Base-by-base conservation (phyloP, 139 green algal genomes). In the Closterium sp. region DNA sequence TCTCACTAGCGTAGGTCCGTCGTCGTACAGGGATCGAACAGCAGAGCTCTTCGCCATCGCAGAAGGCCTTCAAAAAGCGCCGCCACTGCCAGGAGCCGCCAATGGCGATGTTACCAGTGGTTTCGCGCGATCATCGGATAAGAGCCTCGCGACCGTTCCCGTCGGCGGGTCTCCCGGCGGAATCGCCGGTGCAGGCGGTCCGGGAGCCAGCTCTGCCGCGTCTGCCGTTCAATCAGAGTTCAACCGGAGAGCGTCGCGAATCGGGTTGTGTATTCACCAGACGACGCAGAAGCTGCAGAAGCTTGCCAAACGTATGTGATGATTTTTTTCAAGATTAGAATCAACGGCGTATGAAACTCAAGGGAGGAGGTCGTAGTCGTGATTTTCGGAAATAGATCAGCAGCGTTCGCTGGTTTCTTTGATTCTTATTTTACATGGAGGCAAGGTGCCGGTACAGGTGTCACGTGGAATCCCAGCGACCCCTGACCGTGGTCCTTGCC, bases 221-320 rank as follows among this genome's bases (percentile, higher is more conserved):
- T 70, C 24, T 27, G 91, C 89, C 0, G 29, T 87, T 31, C 92
- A 94, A 38, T 94, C 92, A 70, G 97, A 99, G 92, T 99, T 99
- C 92, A 95, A 97, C 0, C 92, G 94, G n/a, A 95, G 95, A 19
- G 98, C 98, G 27, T 97, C 97, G 7, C 91, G 96, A 2, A 98
- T 99, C 38, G 98, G 98, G 0, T 92, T 98, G 21, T 96, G 95
- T 30, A 99, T 99, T 70, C 98, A 99, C 91, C 95, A 92, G n/a
- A 99, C 98, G 2, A 98, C 96, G 1, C 29, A 97, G 32, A 99
- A 99, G 93, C 96, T 99, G n/a, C 95, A 97, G 79, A 97, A 97
- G 92, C 96, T 99, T 22, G 96, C 97, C 2, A 96, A 98, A 95
- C 45, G 92, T 94, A 32, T 70, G 91, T 90, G 22, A n/a, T 29